Evolutionary conservation across 2,329 filamentous ascomycete genomes (phyloP).

Genomic region (Fusarium sp.): DNA sequence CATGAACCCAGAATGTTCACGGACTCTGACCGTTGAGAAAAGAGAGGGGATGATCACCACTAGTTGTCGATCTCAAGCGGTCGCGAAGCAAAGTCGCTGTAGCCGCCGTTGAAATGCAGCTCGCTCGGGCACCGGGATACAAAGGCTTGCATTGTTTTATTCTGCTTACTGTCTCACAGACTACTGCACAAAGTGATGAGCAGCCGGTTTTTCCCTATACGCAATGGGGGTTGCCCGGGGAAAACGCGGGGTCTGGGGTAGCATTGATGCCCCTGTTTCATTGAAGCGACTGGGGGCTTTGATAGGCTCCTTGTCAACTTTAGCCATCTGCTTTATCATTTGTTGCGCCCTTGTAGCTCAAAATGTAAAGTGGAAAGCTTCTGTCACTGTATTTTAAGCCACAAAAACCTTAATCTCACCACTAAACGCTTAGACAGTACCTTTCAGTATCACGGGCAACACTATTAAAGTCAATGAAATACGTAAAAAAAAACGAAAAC

Average conservation of each 20-base stretch:
- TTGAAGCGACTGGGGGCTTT: neutral
- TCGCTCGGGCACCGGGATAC: neutral
- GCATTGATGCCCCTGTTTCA: neutral
- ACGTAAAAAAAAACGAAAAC: neutral
- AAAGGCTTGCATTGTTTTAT: neutral
- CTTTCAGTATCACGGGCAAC: slow-evolving; percentile 5
- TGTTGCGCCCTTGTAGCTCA: neutral
- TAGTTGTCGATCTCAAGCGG: neutral
- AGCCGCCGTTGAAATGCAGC: neutral
- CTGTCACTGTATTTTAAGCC: neutral
- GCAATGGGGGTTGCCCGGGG: neutral
- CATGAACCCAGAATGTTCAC: neutral
- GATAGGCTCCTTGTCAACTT: neutral
- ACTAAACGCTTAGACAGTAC: neutral
- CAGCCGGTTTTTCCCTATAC: neutral
- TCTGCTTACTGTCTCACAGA: neutral
- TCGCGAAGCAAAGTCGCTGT: neutral
- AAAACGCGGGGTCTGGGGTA: slow-evolving; percentile 36
- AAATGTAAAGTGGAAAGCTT: neutral
- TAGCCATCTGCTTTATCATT: neutral
- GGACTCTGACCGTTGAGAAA: neutral
- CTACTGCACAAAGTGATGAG: neutral
- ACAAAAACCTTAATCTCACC: neutral
- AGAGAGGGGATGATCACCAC: neutral
- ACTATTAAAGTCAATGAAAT: neutral